These are phyloP conservation scores for Gossypium herbaceum DNA, from an alignment of 345 rosid species.

Conservation along the genomic window DNA sequence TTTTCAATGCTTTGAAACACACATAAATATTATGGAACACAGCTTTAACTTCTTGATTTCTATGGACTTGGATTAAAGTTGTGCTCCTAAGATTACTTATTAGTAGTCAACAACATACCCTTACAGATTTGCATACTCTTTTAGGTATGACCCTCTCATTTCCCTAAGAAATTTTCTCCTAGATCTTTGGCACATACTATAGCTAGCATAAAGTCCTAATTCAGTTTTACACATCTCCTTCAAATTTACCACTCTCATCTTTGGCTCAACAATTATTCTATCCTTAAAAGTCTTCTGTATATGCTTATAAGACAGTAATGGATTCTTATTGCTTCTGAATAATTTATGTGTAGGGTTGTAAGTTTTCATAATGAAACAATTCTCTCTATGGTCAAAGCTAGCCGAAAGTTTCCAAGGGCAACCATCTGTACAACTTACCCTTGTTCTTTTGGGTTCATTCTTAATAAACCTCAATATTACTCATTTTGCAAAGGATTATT, in stretches of 20 bases:
- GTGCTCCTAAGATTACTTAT: too few species aligned
- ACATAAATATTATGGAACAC: too few species aligned
- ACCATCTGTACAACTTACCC: background rate
- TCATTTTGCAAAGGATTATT: background rate
- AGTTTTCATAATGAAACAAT: background rate
- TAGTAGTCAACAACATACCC: background rate
- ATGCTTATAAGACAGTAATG: too few species aligned
- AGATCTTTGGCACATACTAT: background rate
- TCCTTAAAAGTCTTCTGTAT: too few species aligned
- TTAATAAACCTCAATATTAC: background rate
- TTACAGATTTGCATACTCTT: background rate
- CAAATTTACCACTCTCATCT: too few species aligned
- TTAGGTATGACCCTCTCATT: too few species aligned
- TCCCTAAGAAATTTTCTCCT: background rate
- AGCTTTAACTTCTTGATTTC: too few species aligned
- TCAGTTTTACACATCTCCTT: too few species aligned
- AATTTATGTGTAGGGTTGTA: background rate
- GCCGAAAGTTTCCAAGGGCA: background rate
- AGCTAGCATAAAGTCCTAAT: background rate
- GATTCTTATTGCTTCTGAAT: too few species aligned
- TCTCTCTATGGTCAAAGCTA: background rate
- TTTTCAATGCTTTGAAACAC: too few species aligned
- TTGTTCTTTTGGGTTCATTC: background rate
- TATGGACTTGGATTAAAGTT: too few species aligned
- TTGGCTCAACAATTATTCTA: too few species aligned